Conservation (phyloP, 495 filamentous ascomycete genomes). For the Staphylotrichum longicolle region DNA sequence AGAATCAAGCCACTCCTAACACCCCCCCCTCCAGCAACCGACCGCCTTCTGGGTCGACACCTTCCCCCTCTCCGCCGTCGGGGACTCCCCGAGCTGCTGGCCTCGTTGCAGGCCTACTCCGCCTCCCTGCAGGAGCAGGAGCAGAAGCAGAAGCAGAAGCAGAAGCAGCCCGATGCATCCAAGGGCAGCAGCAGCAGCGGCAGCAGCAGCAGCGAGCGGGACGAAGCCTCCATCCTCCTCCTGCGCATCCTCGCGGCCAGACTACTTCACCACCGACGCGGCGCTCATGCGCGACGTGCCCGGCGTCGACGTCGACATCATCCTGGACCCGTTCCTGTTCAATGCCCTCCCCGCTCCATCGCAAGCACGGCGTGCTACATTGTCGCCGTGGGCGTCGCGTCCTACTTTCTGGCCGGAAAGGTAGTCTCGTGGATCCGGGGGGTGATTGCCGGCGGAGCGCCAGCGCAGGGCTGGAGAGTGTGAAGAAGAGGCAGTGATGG, state of each 20-base stretch:
- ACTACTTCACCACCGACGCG: conserved; percentile 73
- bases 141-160: too few species aligned
- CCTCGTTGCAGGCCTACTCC: conserved; percentile 63
- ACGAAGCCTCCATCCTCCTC: conserved; percentile 62
- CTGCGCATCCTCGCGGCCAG: conserved; percentile 70
- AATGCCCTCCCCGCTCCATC: conserved; percentile 68
- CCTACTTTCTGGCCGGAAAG: conserved; percentile 45
- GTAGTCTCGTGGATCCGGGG: conserved; percentile 38
- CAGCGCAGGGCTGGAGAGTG: neutral
- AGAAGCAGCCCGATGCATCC: too few species aligned
- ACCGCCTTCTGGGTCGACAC: conserved; percentile 71
- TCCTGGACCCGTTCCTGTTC: conserved; percentile 80
- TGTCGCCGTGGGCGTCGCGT: conserved; percentile 51
- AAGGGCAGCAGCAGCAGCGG: conserved; percentile 6
- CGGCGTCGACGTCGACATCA: conserved; percentile 75
- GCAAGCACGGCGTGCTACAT: conserved; percentile 64
- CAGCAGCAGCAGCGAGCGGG: conserved; percentile 1
- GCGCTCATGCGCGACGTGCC: conserved; percentile 75
- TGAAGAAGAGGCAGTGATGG: conserved; percentile 33
- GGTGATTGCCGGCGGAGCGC: conserved; percentile 4
- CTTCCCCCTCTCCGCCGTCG: conserved; percentile 56
- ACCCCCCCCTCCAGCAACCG: conserved; percentile 64
- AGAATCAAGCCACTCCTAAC: neutral
- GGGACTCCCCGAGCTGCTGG: conserved; percentile 60
- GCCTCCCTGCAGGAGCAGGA: conserved; percentile 41